phyloP scores from a whole-genome alignment of 139 green algal genomes.

The Diplosphaera chodatii region DNA sequence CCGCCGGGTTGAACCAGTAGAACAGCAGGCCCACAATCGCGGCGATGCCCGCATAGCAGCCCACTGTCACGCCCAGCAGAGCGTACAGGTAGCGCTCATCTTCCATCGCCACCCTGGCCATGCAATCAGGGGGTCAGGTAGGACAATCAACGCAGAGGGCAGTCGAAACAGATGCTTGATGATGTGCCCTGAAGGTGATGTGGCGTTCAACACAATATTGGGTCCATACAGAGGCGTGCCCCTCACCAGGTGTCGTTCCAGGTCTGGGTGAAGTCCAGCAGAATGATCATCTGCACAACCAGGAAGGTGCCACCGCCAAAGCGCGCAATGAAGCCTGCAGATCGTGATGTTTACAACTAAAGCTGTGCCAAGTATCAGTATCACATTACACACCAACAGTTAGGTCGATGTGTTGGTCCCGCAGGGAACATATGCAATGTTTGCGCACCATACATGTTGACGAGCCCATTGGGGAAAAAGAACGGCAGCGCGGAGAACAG shows the following conservation, averaged over 20 bases:
- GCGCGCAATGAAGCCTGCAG: slow-evolving; percentile 67
- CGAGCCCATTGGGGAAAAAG: slow-evolving; percentile 67
- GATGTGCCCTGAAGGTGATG: too few relatives aligned
- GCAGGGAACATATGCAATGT: too few relatives aligned
- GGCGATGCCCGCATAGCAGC: slow-evolving; percentile 41
- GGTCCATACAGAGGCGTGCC: too few relatives aligned
- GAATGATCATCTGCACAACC: slow-evolving; percentile 91
- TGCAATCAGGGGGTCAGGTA: too few relatives aligned
- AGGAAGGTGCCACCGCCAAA: slow-evolving; percentile 89
- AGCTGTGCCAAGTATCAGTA: too few relatives aligned
- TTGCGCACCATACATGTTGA: slow-evolving; percentile 68
- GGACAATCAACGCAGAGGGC: too few relatives aligned
- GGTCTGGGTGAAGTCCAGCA: slow-evolving; percentile 86
- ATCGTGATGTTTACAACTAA: not conserved
- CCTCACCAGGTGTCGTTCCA: slow-evolving; percentile 87
- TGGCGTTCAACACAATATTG: too few relatives aligned
- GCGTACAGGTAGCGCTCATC: slow-evolving; percentile 74
- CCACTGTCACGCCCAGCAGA: slow-evolving; percentile 72
- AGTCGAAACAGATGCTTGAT: too few relatives aligned
- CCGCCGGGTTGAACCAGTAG: slow-evolving; percentile 81
- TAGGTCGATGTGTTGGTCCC: too few relatives aligned
- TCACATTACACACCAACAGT: too few relatives aligned
- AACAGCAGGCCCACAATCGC: slow-evolving; percentile 66
- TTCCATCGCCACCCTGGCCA: slow-evolving; percentile 66
- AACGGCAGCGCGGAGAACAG: slow-evolving; percentile 75